Conservation (phyloP, 176 grass and related monocot species). For the Poa pratensis region DNA sequence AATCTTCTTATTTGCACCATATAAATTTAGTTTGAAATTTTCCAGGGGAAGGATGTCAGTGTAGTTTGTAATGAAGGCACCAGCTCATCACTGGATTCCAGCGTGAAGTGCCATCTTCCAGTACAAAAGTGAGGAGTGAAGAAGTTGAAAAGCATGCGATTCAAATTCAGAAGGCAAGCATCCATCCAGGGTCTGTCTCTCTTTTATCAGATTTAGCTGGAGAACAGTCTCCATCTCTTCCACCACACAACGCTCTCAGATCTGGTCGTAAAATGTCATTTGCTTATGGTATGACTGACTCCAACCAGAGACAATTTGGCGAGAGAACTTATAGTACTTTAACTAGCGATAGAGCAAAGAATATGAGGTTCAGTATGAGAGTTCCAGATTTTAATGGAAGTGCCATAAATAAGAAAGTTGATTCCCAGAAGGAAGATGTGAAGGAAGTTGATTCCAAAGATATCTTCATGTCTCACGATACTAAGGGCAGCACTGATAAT, state of each 20-base stretch:
- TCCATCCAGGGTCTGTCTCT: slow-evolving; percentile 35
- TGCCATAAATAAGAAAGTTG: slow-evolving; percentile 48
- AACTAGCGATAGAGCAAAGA: slow-evolving; percentile 72
- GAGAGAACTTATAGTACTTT: slow-evolving; percentile 74
- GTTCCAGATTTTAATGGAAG: slow-evolving; percentile 59
- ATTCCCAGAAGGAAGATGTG: slow-evolving; percentile 71
- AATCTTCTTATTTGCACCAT: slow-evolving; percentile 22
- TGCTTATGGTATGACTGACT: slow-evolving; percentile 61
- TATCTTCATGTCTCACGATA: slow-evolving; percentile 44
- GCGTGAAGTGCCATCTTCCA: slow-evolving; percentile 38
- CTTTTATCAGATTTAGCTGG: slow-evolving; percentile 39
- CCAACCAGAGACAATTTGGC: slow-evolving; percentile 60
- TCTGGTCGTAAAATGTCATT: slow-evolving; percentile 80
- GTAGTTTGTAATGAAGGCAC: slow-evolving; percentile 39
- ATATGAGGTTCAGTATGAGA: slow-evolving; percentile 65
- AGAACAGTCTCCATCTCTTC: slow-evolving; percentile 54
- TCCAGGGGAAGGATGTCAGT: slow-evolving; percentile 51
- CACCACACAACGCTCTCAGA: slow-evolving; percentile 55
- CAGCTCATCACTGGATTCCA: slow-evolving; percentile 39
- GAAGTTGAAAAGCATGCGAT: slow-evolving; percentile 50
- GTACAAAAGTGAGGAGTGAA: slow-evolving; percentile 38
- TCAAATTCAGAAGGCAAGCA: slow-evolving; percentile 52
- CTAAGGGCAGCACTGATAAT: slow-evolving; percentile 45
- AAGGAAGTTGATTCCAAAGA: slow-evolving; percentile 73
- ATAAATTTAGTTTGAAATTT: slow-evolving; percentile 35